These are phyloP conservation scores for Solanum hybrid DNA, from an alignment of 305 asterid species.

Conservation along the genomic window DNA sequence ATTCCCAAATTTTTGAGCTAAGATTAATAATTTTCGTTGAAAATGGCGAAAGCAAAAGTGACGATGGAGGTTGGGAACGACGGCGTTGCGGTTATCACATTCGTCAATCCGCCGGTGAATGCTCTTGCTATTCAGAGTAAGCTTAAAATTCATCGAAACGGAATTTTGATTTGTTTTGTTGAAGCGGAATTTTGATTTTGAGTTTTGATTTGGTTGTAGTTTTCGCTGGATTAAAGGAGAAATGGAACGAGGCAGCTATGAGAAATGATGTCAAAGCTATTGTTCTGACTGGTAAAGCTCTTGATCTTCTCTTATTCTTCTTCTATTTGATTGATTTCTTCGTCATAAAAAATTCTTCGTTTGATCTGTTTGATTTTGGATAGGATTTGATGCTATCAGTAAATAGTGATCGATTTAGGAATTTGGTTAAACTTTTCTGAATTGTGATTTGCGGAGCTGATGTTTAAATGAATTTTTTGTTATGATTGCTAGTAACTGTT, in stretches of 20 bases:
- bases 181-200: background rate
- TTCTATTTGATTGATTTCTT: background rate
- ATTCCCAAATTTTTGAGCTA: background rate
- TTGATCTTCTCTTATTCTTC: background rate
- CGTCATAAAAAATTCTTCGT: background rate
- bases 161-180: background rate
- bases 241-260: conserved; percentile 49
- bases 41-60: conserved; percentile 41
- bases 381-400: background rate
- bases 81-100: conserved; percentile 74
- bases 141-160: background rate
- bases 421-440: background rate
- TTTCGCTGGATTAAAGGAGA: conserved; percentile 56
- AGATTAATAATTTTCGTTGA: background rate
- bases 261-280: conserved; percentile 81
- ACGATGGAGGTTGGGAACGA: conserved; percentile 80
- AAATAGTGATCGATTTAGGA: background rate
- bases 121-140: conserved; percentile 68
- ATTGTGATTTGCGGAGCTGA: background rate
- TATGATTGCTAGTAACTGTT: background rate
- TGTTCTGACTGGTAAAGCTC: conserved; percentile 56
- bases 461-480: background rate
- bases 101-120: conserved; percentile 81
- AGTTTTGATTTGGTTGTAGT: conserved; percentile 24
- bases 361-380: background rate